These are phyloP conservation scores for Monosporascus sp. DNA, from an alignment of 2,329 filamentous ascomycete species.

Conservation along the genomic window DNA sequence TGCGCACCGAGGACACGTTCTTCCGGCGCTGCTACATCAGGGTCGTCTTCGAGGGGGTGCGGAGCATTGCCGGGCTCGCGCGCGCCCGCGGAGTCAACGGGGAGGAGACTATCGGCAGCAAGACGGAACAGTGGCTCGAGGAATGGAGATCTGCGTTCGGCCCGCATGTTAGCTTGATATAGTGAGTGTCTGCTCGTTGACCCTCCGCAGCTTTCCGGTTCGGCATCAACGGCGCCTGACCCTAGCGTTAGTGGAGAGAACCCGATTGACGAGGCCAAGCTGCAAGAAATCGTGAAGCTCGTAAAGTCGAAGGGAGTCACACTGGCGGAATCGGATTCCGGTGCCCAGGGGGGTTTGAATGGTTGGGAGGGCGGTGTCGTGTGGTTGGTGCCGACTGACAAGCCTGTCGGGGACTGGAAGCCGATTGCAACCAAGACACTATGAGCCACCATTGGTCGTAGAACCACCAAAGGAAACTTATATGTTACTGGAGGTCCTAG, in stretches of 20 bases:
- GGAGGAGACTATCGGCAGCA: conserved; percentile 5
- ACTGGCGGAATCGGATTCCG: not conserved
- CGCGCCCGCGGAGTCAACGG: conserved; percentile 20
- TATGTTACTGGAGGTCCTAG: too few species aligned
- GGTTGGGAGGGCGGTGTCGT: conserved; percentile 26
- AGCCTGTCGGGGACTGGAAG: conserved; percentile 24
- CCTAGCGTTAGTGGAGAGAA: not conserved
- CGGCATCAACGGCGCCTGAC: not conserved
- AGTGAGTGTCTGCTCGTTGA: conserved; percentile 18
- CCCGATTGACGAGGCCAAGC: not conserved
- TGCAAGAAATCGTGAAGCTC: not conserved
- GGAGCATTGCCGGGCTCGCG: conserved; percentile 18
- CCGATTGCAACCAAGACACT: conserved; percentile 21
- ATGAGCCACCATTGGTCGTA: not conserved
- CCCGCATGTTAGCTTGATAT: conserved; percentile 29
- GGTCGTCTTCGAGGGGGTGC: conserved; percentile 17
- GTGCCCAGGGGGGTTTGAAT: not conserved
- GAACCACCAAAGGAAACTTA: too few species aligned
- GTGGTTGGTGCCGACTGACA: conserved; percentile 28
- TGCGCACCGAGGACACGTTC: conserved; percentile 23
- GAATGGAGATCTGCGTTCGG: conserved; percentile 23
- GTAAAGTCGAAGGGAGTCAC: not conserved
- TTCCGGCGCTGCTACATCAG: conserved; percentile 24
- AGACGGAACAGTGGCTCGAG: conserved; percentile 16
- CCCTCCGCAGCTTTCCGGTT: not conserved